Evolutionary conservation across 495 filamentous ascomycete species (phyloP), one percentile per base, ranked within the genome.

Genomic region (Aspergillus carlsbadensis): DNA sequence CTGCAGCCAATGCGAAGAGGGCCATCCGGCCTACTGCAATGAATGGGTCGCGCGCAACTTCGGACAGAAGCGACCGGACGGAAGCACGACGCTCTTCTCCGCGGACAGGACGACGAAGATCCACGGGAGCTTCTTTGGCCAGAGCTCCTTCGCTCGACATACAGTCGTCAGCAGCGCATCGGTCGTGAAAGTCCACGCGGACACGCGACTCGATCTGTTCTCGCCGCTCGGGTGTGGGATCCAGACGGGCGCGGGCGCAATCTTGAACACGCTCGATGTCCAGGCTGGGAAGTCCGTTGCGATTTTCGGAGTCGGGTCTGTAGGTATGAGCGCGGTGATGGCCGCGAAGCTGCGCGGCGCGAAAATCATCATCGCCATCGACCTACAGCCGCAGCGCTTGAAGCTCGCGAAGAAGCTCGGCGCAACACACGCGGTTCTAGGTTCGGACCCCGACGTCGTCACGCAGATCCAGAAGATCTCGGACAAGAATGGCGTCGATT

Each of bases 171-270:
- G 40, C 13, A 52, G 33, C 33, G 33, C 46, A 1, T 56, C 47
- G 5, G 51, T 66, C 0, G 71, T 77, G 6, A 61, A 57, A 13
- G 69, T 76, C 0, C 24, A 41, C 8, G n/a, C 42, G 2, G 55
- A 47, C 0, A 65, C 62, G 0, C 56, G 70, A 13, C 51, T 75
- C 3, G 59, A 57, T 20, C 44, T 71, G 0, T 70, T 65, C 17
- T 68, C 72, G 2, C 66, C 73, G 15, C 55, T 77, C 15, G 72
- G 74, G 5, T 77, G 72, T 56, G 72, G 74, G 2, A 62, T 77
- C 59, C 72, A 75, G 57, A 77, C 73, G 8, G 73, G 73, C 5
- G 63, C 63, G 1, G 70, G 69, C 6, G 65, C 69, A 1, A 59
- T 76, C 26, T 50, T 73, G 2, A 70, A 77, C 47, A 56, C 59